Evolutionary conservation across 306 rosid genomes (phyloP).

Genomic region (Begonia fuchsioides): DNA sequence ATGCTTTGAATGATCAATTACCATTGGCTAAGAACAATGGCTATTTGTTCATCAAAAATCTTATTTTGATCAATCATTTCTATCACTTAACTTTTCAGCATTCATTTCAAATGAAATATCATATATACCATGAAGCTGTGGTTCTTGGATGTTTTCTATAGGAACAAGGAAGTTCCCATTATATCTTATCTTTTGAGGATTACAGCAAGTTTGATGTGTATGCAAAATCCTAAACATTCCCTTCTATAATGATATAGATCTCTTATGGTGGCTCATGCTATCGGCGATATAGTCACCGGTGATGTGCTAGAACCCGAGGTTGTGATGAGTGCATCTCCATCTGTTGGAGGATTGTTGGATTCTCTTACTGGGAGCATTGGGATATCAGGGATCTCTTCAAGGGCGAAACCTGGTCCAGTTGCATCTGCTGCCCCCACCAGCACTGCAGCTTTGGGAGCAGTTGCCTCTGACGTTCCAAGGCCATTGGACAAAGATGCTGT

Average conservation of each 20-base stretch:
- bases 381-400: constrained; percentile 65
- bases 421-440: constrained; percentile 40
- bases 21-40: too few relatives aligned
- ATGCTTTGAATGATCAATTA: too few relatives aligned
- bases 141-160: too few relatives aligned
- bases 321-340: constrained; percentile 51
- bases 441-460: constrained; percentile 41
- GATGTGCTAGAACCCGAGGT: constrained; percentile 82
- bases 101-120: too few relatives aligned
- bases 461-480: constrained; percentile 48
- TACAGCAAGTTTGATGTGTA: too few relatives aligned
- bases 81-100: too few relatives aligned
- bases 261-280: constrained; percentile 74
- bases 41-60: too few relatives aligned
- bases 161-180: too few relatives aligned
- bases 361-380: constrained; percentile 84
- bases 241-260: constrained; percentile 36
- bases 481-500: constrained; percentile 80
- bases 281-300: constrained; percentile 74
- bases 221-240: too few relatives aligned
- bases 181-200: too few relatives aligned
- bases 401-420: constrained; percentile 73
- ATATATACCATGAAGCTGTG: too few relatives aligned
- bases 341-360: constrained; percentile 92
- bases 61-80: too few relatives aligned